Evolutionary conservation across 2,329 filamentous ascomycete genomes (phyloP).

Genomic region (Penicillium crustosum): DNA sequence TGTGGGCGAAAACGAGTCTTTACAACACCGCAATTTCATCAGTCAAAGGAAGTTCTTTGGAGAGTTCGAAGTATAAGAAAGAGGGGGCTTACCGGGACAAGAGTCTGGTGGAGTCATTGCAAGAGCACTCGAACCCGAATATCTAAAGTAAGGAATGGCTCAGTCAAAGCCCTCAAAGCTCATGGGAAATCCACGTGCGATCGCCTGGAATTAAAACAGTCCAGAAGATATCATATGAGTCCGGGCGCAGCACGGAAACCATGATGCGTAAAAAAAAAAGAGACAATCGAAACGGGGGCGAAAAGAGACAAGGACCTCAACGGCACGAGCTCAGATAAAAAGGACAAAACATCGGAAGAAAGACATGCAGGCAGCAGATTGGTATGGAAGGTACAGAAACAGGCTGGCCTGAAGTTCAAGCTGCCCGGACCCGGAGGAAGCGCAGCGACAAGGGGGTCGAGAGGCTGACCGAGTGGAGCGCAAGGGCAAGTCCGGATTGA

Average conservation of each 20-base stretch:
- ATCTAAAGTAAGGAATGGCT: slow-evolving; percentile 42
- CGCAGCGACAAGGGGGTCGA: slow-evolving; percentile 33
- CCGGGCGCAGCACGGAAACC: slow-evolving; percentile 13
- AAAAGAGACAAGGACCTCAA: slow-evolving; percentile 16
- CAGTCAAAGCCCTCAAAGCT: slow-evolving; percentile 30
- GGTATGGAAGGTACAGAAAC: slow-evolving; percentile 29
- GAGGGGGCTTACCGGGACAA: slow-evolving; percentile 51
- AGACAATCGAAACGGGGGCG: slow-evolving; percentile 18
- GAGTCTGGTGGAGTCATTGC: slow-evolving; percentile 54
- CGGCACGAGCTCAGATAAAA: slow-evolving; percentile 19
- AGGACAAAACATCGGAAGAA: slow-evolving; percentile 26
- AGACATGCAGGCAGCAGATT: slow-evolving; percentile 32
- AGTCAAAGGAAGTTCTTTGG: slow-evolving; percentile 13
- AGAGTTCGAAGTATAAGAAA: slow-evolving; percentile 20
- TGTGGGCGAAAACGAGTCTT: slow-evolving; percentile 37
- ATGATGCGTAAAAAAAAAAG: slow-evolving; percentile 23
- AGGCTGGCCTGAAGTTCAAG: slow-evolving; percentile 29
- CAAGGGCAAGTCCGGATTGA: slow-evolving; percentile 35
- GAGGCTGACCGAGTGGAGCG: slow-evolving; percentile 33
- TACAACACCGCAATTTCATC: slow-evolving; percentile 18
- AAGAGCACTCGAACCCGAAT: slow-evolving; percentile 51
- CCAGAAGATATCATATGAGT: slow-evolving; percentile 9
- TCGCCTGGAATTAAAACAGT: slow-evolving; percentile 12
- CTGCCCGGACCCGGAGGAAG: slow-evolving; percentile 35
- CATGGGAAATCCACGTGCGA: slow-evolving; percentile 10